These are phyloP conservation scores for Lactarius hatsudake DNA, from an alignment of 768 basidiomycete species.

Conservation along the genomic window DNA sequence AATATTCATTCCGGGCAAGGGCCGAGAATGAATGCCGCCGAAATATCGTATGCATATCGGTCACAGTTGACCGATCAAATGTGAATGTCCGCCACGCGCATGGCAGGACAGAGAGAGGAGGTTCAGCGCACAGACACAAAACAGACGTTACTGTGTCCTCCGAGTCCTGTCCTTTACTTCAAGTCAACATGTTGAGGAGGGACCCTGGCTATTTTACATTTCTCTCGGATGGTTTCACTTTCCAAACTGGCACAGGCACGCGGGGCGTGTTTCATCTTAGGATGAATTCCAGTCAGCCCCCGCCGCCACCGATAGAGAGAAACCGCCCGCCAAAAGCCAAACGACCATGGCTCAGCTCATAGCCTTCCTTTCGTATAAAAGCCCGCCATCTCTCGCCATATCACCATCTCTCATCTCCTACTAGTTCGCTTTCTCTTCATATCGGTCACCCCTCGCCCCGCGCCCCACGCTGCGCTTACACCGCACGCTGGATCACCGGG, in stretches of 20 bases:
- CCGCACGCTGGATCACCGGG: background rate
- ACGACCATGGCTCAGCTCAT: background rate
- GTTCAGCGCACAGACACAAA: background rate
- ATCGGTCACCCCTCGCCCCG: background rate
- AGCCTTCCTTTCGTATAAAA: background rate
- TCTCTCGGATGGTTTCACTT: background rate
- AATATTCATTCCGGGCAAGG: background rate
- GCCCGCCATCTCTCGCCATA: background rate
- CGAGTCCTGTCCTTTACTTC: background rate
- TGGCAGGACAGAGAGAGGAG: background rate
- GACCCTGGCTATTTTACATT: background rate
- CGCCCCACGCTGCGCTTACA: background rate
- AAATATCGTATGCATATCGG: background rate
- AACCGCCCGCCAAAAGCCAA: background rate
- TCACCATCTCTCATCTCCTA: background rate
- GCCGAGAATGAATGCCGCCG: background rate
- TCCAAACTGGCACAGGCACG: background rate
- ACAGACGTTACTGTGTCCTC: background rate
- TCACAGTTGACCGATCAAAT: background rate
- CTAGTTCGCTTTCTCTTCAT: background rate
- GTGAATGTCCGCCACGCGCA: background rate
- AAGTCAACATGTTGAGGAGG: background rate
- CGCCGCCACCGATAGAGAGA: background rate
- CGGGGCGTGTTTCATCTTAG: background rate
- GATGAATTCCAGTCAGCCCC: background rate